Evolutionary conservation across 768 basidiomycete genomes (phyloP).

Genomic region (Psilocybe subaeruginosa): DNA sequence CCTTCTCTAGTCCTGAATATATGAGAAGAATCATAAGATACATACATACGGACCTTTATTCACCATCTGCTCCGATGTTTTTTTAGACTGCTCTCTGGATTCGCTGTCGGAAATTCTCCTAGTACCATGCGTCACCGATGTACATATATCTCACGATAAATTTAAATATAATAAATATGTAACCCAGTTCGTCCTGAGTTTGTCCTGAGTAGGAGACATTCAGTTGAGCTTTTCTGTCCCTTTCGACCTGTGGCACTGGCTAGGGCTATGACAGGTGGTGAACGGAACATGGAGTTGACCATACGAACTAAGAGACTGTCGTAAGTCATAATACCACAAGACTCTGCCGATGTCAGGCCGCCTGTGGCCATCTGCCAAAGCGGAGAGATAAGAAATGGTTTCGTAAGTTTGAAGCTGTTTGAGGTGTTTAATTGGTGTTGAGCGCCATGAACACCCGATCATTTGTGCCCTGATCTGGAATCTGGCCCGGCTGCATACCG

Average conservation of each 20-base stretch:
- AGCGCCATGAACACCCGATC: slow-evolving; percentile 1
- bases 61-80: neutral
- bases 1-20: neutral
- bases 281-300: neutral
- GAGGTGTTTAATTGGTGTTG: neutral
- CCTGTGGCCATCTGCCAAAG: neutral
- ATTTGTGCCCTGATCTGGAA: slow-evolving; percentile 4
- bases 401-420: neutral
- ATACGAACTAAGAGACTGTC: neutral
- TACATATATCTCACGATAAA: neutral
- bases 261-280: neutral
- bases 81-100: neutral
- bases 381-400: neutral
- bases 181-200: neutral
- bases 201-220: neutral
- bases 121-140: neutral
- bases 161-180: neutral
- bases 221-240: neutral
- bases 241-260: neutral
- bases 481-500: neutral
- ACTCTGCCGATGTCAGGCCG: slow-evolving; percentile 6
- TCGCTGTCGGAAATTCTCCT: neutral
- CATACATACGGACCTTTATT: neutral
- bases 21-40: neutral
- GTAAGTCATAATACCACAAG: neutral